Conservation (phyloP, 2,329 filamentous ascomycete genomes). For the Hortaea sp. region DNA sequence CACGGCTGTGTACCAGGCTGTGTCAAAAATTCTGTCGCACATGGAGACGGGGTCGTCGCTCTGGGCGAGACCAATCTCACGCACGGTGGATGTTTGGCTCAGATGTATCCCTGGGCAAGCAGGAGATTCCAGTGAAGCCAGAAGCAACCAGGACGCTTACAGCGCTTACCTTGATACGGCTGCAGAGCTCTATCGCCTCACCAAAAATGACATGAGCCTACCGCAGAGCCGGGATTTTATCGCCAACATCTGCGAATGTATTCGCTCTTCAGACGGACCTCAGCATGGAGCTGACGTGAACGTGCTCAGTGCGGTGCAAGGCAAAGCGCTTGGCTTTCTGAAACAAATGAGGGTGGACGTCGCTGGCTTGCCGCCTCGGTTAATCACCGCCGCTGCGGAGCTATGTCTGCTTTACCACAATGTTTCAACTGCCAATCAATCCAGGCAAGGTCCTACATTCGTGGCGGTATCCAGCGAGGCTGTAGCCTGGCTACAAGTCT, state of each 20-base stretch:
- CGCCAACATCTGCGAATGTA: conserved; percentile 57
- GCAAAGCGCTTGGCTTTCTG: conserved; percentile 56
- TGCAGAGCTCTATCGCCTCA: conserved; percentile 66
- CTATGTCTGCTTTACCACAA: conserved; percentile 62
- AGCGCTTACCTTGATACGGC: conserved; percentile 72
- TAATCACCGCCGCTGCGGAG: conserved; percentile 60
- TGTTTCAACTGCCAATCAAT: conserved; percentile 14
- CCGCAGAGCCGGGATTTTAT: conserved; percentile 60
- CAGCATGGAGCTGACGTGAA: conserved; percentile 65
- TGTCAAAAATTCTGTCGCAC: conserved; percentile 30
- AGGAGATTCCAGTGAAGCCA: conserved; percentile 4
- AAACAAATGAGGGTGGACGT: conserved; percentile 58
- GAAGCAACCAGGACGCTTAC: conserved; percentile 66
- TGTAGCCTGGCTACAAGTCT: conserved; percentile 57
- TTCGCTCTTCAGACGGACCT: conserved; percentile 58
- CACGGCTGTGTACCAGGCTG: conserved; percentile 31
- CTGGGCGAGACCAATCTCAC: conserved; percentile 20
- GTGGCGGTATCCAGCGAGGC: conserved; percentile 79
- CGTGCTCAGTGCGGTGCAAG: conserved; percentile 62
- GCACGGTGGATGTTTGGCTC: conserved; percentile 22
- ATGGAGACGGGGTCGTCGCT: conserved; percentile 9
- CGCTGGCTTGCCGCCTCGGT: conserved; percentile 52
- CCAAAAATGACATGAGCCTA: conserved; percentile 52
- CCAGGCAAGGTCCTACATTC: conserved; percentile 57
- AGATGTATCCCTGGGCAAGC: conserved; percentile 16